Evolutionary conservation across 2,329 filamentous ascomycete species (phyloP), one percentile per base, ranked within the genome.

Genomic region (Helotiales sp.): DNA sequence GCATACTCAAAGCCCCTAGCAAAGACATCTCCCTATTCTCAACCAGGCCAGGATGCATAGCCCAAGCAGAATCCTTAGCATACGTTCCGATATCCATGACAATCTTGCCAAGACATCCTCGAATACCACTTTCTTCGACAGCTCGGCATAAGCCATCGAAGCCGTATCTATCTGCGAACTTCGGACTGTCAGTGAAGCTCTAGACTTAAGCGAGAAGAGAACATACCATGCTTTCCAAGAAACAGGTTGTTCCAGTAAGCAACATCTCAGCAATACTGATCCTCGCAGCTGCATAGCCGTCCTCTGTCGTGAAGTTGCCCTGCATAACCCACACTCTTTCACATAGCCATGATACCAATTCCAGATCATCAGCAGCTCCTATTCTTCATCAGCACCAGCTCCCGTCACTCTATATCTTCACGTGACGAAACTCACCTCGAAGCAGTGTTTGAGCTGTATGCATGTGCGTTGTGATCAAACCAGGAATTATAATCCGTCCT

Each of bases 261-360:
- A 81, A 68, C 77, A 81, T 79, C 67, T 81, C 79, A 0, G 75
- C 78, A 36, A 81, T 79, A 19, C 74, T 79, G 36, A 81, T 67
- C 5, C 75, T 67, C 1, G 76, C 77, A 5, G 79, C 78, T 3
- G 76, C 73, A 63, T 80, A 80, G 17, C 78, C 79, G 66, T 81
- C 78, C 31, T 74, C 73, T 2, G 69, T 67, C 0, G 73, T 76
- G 63, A 77, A 78, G 46, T 74, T 74, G 0, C 74, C 74, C 65
- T 79, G 74, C 3, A 79, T 67, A 8, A 76, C 74, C 79, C 79
- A 81, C 40, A 81, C 79, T 1, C 74, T 69, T 60, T 81, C 78
- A 60, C 78, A 81, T 3, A 81, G 73, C 79, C 79, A 81, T 0
- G 74, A 74, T 17, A 80, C 77, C 5, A 81, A 71, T 44, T 76